Evolutionary conservation across 352 stramenopile genomes (phyloP).

Genomic region (Globisporangium nunn): DNA sequence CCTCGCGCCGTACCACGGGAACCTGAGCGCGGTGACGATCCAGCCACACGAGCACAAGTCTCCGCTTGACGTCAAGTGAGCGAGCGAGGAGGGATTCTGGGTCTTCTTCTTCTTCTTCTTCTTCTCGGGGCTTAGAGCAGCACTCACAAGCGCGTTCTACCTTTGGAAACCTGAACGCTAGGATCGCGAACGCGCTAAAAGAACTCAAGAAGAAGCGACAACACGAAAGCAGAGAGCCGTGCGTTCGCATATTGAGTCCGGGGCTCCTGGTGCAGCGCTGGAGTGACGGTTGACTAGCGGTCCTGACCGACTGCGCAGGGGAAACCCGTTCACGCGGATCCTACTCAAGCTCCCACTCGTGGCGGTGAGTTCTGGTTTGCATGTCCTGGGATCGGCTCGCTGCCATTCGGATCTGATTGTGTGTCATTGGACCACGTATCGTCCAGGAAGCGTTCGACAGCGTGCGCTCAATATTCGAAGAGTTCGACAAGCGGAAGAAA

Average conservation of each 20-base stretch:
- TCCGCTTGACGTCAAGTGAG: conserved; percentile 64
- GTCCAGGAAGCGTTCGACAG: conserved; percentile 66
- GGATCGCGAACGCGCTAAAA: conserved; percentile 74
- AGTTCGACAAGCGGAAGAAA: conserved; percentile 53
- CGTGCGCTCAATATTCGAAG: conserved; percentile 59
- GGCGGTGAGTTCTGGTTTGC: conserved; percentile 16
- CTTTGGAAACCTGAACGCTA: conserved; percentile 7
- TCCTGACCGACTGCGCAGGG: conserved; percentile 1
- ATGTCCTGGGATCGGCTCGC: background rate
- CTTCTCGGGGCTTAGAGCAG: background rate
- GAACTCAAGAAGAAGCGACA: conserved; percentile 56
- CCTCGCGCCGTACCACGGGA: conserved; percentile 7
- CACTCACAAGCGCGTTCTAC: background rate
- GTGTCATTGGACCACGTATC: background rate
- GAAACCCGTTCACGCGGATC: conserved; percentile 75
- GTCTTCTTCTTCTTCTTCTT: no score
- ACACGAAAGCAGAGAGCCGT: conserved; percentile 45
- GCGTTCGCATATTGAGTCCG: conserved; percentile 2
- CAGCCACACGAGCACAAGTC: conserved; percentile 33
- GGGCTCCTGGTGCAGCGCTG: no score
- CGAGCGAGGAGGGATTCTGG: no score
- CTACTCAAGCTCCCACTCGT: conserved; percentile 72
- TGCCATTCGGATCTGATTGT: background rate
- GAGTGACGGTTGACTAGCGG: background rate
- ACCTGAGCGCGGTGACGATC: conserved; percentile 36